Base-by-base conservation (phyloP, 495 filamentous ascomycete species). In the Hypoxylon trugodes region DNA sequence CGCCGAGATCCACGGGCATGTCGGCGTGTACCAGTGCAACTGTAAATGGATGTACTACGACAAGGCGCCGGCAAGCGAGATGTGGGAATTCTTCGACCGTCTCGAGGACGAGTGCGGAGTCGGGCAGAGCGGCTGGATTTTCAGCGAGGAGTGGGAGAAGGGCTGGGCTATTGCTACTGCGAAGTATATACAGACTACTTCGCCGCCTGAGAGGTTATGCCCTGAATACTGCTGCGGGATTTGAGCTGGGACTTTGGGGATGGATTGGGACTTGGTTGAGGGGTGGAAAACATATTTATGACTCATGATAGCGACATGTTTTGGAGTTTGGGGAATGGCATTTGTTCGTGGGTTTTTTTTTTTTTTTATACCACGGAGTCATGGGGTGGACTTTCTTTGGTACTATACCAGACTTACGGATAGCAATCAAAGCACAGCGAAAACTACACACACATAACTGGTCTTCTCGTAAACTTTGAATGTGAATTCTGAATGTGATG, bases 21-120 rank as follows among this genome's bases (percentile, higher is more conserved):
- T 30, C 9, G 25, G 13, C 15, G 7, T 24, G 0, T 68, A 75
- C 66, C 30, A 90, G 81, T 78, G 87, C 86, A 13, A 88, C 86
- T 71, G 63, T 47, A 65, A 68, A 56, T 32, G 6, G 26, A 16
- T n/a, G 8, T 36, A 15, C 4, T 0, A 1, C 4, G 66, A 66
- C 30, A 1, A 4, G 12, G 53, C 24, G 4, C 64, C 59, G 0
- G 24, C 2, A 2, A 5, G 8, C 43, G 68, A 70, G 41, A 52
- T 68, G 25, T 42, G 50, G 15, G 46, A 58, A 13, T 50, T 65
- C 59, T 59, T 64, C 48, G n/a, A 28, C 18, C 24, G 65, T 3
- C 49, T 68, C 1, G 15, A 21, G 15, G 8, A 15, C 12, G 22
- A 32, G 15, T 70, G 68, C 30, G 68, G 68, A 37, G 2, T 8